Evolutionary conservation across 2,329 filamentous ascomycete species (phyloP).

Genomic region (Phaeosphaeriaceae sp.): DNA sequence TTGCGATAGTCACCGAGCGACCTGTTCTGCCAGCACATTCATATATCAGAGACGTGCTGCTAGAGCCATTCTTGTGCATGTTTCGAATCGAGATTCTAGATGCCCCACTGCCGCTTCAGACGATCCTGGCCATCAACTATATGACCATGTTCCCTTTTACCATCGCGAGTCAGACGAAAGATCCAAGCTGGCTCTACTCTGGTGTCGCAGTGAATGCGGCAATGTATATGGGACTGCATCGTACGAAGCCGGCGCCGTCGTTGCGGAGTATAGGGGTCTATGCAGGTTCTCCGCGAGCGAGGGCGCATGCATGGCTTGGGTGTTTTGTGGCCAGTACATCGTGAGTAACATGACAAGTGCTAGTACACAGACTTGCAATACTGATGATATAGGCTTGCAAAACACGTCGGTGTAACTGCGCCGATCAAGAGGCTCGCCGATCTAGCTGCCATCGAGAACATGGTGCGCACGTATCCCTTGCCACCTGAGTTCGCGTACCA

Average conservation of each 20-base stretch:
- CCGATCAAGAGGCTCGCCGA: conserved; percentile 21
- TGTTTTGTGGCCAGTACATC: conserved; percentile 27
- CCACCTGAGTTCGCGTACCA: conserved; percentile 29
- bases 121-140: conserved; percentile 27
- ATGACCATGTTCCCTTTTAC: conserved; percentile 28
- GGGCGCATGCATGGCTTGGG: conserved; percentile 30
- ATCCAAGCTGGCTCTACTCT: conserved; percentile 33
- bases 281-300: conserved; percentile 19
- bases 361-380: background rate
- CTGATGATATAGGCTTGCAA: conserved; percentile 15
- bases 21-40: conserved; percentile 12
- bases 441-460: conserved; percentile 27
- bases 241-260: conserved; percentile 18
- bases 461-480: conserved; percentile 22
- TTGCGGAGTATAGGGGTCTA: conserved; percentile 23
- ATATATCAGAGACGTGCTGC: conserved; percentile 10
- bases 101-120: conserved; percentile 26
- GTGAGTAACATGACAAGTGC: conserved; percentile 12
- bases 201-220: conserved; percentile 31
- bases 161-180: conserved; percentile 15
- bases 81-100: conserved; percentile 19
- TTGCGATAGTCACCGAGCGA: conserved; percentile 19
- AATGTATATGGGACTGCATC: conserved; percentile 30
- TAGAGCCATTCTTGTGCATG: conserved; percentile 12
- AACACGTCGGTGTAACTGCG: conserved; percentile 26